phyloP scores from a whole-genome alignment of 176 grass and related monocot species.

The Secale cereale region DNA sequence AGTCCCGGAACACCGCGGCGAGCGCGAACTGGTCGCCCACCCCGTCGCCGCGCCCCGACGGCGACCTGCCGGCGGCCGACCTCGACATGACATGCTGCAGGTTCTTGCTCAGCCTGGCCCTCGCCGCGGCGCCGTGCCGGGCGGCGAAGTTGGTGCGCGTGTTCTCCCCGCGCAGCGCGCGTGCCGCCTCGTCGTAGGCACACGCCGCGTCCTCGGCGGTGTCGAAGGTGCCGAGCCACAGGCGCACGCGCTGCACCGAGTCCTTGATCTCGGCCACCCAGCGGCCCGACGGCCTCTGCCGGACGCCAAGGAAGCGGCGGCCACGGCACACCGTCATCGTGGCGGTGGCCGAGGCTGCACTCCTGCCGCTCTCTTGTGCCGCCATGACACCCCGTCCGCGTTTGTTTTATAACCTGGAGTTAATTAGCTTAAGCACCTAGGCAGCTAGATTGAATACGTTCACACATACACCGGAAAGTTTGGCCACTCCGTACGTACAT shows the following conservation, averaged over 20 bases:
- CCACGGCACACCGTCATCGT: not conserved
- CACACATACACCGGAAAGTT: not conserved
- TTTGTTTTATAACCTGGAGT: not conserved
- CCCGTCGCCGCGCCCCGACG: not conserved
- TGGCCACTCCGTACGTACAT: not conserved
- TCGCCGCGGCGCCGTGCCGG: not conserved
- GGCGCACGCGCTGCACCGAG: constrained; percentile 53
- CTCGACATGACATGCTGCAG: constrained; percentile 44
- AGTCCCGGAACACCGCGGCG: constrained; percentile 46
- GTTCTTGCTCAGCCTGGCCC: constrained; percentile 47
- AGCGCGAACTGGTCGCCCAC: constrained; percentile 52
- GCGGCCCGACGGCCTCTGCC: constrained; percentile 56
- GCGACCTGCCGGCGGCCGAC: constrained; percentile 21
- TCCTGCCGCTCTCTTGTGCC: constrained; percentile 26
- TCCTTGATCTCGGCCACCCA: constrained; percentile 76
- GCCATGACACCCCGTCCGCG: constrained; percentile 6
- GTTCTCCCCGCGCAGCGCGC: constrained; percentile 41
- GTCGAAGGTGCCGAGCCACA: constrained; percentile 89
- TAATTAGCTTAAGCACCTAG: not conserved
- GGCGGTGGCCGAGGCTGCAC: not conserved
- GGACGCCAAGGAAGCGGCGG: constrained; percentile 47
- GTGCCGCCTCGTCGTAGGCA: constrained; percentile 72
- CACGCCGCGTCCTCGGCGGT: constrained; percentile 64
- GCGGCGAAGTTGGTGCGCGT: constrained; percentile 63
- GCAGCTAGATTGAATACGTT: not conserved